Percentiles rank a stretch among this genome's conserved stretches.
Conservation (phyloP, 2,329 filamentous ascomycete genomes). For the Fusarium sp. region DNA sequence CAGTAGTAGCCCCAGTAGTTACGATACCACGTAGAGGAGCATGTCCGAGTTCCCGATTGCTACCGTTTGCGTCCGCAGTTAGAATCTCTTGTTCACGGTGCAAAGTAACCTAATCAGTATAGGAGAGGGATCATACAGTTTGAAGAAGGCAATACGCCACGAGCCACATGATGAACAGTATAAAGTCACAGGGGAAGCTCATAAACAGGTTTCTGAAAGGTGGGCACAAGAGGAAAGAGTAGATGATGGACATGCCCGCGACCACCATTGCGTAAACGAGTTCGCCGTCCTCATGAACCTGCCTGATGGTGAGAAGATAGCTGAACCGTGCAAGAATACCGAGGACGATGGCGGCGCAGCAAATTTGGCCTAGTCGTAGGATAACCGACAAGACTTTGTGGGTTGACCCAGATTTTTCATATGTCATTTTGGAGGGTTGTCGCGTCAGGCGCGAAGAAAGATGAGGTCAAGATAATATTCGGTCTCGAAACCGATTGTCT, state of each 20-base stretch:
- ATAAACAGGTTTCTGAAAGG: constrained; percentile 41
- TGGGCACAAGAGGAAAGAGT: constrained; percentile 35
- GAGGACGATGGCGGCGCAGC: constrained; percentile 40
- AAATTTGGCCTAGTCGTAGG: constrained; percentile 34
- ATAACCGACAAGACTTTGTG: constrained; percentile 39
- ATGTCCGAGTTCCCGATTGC: constrained; percentile 13
- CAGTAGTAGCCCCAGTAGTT: constrained; percentile 48
- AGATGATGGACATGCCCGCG: constrained; percentile 45
- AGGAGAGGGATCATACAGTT: constrained; percentile 23
- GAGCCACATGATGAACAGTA: constrained; percentile 46
- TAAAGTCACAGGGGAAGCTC: constrained; percentile 43
- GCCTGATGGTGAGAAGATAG: constrained; percentile 25
- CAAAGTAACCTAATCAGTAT: not conserved
- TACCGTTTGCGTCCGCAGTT: not conserved
- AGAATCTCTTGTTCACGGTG: no score
- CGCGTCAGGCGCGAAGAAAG: not conserved
- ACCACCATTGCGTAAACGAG: constrained; percentile 44
- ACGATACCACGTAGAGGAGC: constrained; percentile 38
- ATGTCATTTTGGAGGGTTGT: not conserved
- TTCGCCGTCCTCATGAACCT: constrained; percentile 23
- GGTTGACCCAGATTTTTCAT: not conserved
- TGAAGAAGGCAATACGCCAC: constrained; percentile 44
- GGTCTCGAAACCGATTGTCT: not conserved
- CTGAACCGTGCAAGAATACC: constrained; percentile 40
- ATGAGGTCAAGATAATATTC: not conserved